A percentile compares a stretch with the other conserved stretches of the same genome.
Conservation (phyloP, 345 rosid species). For the Euphorbia lathyris region DNA sequence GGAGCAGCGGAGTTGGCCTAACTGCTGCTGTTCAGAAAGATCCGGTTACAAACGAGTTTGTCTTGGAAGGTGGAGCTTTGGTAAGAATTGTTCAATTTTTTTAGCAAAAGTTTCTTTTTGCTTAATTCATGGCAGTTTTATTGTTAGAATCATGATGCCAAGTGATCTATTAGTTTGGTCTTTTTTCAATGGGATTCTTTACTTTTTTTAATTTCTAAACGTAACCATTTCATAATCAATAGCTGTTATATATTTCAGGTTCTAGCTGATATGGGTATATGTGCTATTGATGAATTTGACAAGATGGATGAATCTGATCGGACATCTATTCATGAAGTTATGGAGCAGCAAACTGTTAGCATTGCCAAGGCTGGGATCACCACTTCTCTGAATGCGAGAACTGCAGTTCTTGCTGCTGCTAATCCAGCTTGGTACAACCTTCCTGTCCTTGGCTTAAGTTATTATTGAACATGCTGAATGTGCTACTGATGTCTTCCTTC, state of each 20-base stretch:
- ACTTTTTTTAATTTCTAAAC: background rate
- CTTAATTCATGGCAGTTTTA: background rate
- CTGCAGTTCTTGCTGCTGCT: constrained; percentile 97
- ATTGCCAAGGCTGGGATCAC: constrained; percentile 99
- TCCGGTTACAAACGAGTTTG: constrained; percentile 96
- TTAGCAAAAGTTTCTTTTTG: background rate
- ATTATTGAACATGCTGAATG: constrained; percentile 2
- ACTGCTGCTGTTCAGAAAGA: constrained; percentile 99
- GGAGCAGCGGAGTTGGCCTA: constrained; percentile 98
- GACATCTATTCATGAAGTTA: constrained; percentile 96
- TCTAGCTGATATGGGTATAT: constrained; percentile 97
- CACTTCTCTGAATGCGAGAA: constrained; percentile 93
- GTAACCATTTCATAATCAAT: background rate
- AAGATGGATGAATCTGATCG: constrained; percentile 99
- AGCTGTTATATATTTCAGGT: constrained; percentile 53
- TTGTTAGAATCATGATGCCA: no score
- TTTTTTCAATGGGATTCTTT: constrained; percentile 10
- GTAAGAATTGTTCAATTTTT: constrained; percentile 38
- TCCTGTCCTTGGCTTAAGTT: constrained; percentile 4
- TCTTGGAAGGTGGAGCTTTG: constrained; percentile 98
- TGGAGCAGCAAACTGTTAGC: constrained; percentile 99
- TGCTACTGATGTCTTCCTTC: background rate
- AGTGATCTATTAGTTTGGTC: constrained; percentile 1
- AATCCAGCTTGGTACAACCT: constrained; percentile 91
- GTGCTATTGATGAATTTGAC: constrained; percentile 99